Evolutionary conservation across 2,329 filamentous ascomycete genomes (phyloP), one percentile per base, ranked within the genome.

Genomic region (Pseudogymnoascus sp.): DNA sequence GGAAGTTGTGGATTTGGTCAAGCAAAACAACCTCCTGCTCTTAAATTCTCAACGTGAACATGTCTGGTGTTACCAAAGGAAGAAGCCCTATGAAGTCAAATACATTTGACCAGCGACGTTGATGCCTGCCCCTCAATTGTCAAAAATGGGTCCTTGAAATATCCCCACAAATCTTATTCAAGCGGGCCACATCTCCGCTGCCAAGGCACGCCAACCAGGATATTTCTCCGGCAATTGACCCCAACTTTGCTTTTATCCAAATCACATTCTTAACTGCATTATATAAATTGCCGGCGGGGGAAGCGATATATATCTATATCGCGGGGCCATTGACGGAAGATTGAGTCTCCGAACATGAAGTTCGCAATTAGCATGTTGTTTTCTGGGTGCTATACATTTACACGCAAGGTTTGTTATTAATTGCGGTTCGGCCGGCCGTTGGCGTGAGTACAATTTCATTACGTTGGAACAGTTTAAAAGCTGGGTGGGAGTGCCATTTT

Each of bases 171-270:
- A 57, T 57, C 50, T 33, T 9, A 33, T 33, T 57, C 1, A n/a
- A 19, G 50, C 50, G 26, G 50, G 50, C 26, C 47, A 53, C 26
- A 8, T 33, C 50, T 33, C 50, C 50, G 28, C 17, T 57, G 50
- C 50, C 50, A 57, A 57, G 50, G 28, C 50, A 33, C 50, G 50
- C 50, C 50, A 57, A 33, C 50, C 50, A 19, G 50, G 28, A 57
- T 57, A 17, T 6, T 33, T 57, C 26, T 57, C 26, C 28, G 50
- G 28, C 50, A 57, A 19, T 57, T 19, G 50, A 57, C 10, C 50
- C 26, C 15, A 4, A 8, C 28, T 5, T 28, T 3, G 28, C 26
- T 57, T 57, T 57, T 57, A 57, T 57, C 26, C 47, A 33, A 33
- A 53, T 33, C 26, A 57, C 26, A 31, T 33, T 31, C n/a, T 31